Evolutionary conservation across 1,139 yeast species (phyloP).

Genomic region (Debaryomycetaceae sp.): DNA sequence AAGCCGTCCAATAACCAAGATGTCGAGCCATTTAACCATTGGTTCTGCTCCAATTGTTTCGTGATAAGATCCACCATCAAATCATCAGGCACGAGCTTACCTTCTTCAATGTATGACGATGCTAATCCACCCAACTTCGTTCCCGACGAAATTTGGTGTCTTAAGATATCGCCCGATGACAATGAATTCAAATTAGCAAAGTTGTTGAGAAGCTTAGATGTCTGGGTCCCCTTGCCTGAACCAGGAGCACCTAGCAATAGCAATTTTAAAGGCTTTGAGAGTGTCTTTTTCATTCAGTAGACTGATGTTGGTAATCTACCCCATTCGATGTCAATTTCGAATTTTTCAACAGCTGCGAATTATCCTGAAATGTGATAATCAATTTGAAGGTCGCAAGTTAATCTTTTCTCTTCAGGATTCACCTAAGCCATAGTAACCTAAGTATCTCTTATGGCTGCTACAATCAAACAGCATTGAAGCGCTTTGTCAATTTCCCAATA

Average conservation of each 20-base stretch:
- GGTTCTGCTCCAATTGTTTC: constrained; percentile 38
- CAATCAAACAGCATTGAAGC: no score
- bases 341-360: background rate
- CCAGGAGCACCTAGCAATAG: constrained; percentile 91
- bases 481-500: no score
- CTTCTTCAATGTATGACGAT: constrained; percentile 51
- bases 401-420: no score
- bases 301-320: background rate
- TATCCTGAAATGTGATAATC: background rate
- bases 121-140: constrained; percentile 62
- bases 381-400: background rate
- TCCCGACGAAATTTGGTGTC: constrained; percentile 58
- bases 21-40: constrained; percentile 45
- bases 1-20: constrained; percentile 89
- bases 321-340: background rate
- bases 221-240: constrained; percentile 89
- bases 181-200: constrained; percentile 53
- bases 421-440: no score
- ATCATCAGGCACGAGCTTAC: constrained; percentile 70
- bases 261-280: constrained; percentile 52
- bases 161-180: constrained; percentile 80
- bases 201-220: constrained; percentile 55
- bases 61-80: constrained; percentile 61
- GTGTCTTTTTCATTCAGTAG: constrained; percentile 3
- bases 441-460: no score